phyloP scores from a whole-genome alignment of 2,329 filamentous ascomycete genomes.

The Cladophialophora chaetospira region DNA sequence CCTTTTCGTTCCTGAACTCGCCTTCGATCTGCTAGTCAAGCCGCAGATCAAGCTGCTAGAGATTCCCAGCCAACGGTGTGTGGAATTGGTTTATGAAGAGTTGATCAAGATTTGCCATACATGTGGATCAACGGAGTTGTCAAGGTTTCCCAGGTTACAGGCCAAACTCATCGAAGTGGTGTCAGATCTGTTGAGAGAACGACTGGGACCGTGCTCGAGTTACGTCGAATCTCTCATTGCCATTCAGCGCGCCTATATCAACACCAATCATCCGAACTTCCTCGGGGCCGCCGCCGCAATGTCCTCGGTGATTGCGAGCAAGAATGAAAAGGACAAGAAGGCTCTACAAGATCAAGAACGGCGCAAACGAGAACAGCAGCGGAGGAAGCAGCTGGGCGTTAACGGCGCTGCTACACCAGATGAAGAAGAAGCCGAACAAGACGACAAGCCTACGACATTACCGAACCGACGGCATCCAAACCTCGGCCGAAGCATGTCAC shows the following conservation, averaged over 20 bases:
- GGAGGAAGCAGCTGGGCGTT: constrained; percentile 77
- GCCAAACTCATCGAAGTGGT: constrained; percentile 98
- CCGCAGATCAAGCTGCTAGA: constrained; percentile 97
- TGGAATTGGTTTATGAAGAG: constrained; percentile 97
- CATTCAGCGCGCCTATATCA: constrained; percentile 97
- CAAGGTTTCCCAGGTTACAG: constrained; percentile 87
- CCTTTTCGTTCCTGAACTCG: constrained; percentile 94
- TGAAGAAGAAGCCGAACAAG: constrained; percentile 66
- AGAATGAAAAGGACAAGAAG: constrained; percentile 91
- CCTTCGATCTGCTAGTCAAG: constrained; percentile 95
- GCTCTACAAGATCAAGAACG: constrained; percentile 77
- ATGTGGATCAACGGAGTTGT: constrained; percentile 91
- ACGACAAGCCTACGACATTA: constrained; percentile 56
- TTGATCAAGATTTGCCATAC: constrained; percentile 99
- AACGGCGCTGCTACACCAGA: constrained; percentile 73
- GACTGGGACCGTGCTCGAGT: constrained; percentile 80
- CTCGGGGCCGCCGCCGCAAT: constrained; percentile 94
- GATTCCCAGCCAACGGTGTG: constrained; percentile 90
- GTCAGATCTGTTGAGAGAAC: constrained; percentile 89
- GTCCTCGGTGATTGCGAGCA: constrained; percentile 92
- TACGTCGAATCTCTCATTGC: constrained; percentile 97
- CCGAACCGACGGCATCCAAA: constrained; percentile 64
- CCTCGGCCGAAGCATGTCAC: constrained; percentile 76
- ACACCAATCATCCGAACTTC: constrained; percentile 99
- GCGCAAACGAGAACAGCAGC: constrained; percentile 78